Conservation (phyloP, 768 basidiomycete species). For the Xanthoconium stramineum region DNA sequence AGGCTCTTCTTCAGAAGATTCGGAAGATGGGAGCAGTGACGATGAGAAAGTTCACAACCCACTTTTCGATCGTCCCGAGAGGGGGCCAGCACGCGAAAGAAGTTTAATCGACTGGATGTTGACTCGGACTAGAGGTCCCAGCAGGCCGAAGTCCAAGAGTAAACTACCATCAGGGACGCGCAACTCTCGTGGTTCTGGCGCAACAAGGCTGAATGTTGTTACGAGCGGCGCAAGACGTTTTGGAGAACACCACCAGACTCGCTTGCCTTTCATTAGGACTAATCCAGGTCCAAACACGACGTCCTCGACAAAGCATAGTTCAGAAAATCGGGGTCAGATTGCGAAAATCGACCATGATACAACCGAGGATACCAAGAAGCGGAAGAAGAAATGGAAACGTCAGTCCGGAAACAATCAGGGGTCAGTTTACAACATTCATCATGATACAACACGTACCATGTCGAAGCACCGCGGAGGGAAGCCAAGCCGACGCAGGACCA, state of each 20-base stretch:
- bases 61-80: slow-evolving; percentile 24
- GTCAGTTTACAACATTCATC: slow-evolving; percentile 38
- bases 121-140: slow-evolving; percentile 35
- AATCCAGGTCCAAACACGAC: slow-evolving; percentile 6
- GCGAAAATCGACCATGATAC: slow-evolving; percentile 6
- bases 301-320: slow-evolving; percentile 5
- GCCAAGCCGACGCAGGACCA: slow-evolving; percentile 9
- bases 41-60: slow-evolving; percentile 35
- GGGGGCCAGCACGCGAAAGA: slow-evolving; percentile 33
- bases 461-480: slow-evolving; percentile 21
- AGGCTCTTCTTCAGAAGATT: slow-evolving; percentile 12
- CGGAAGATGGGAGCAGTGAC: slow-evolving; percentile 21
- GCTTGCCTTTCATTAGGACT: slow-evolving; percentile 34
- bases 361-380: slow-evolving; percentile 5
- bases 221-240: slow-evolving; percentile 35
- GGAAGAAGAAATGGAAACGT: slow-evolving; percentile 27
- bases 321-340: slow-evolving; percentile 8
- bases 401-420: slow-evolving; percentile 28
- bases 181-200: slow-evolving; percentile 9
- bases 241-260: slow-evolving; percentile 37
- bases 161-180: slow-evolving; percentile 13
- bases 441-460: slow-evolving; percentile 37
- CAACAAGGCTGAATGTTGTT: slow-evolving; percentile 34
- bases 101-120: slow-evolving; percentile 73
- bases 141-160: slow-evolving; percentile 9